A percentile compares a stretch with the other conserved stretches of the same genome.
Evolutionary conservation across 1,284 basidiomycete species (phyloP).

Genomic region (Trichosporon ovoides): DNA sequence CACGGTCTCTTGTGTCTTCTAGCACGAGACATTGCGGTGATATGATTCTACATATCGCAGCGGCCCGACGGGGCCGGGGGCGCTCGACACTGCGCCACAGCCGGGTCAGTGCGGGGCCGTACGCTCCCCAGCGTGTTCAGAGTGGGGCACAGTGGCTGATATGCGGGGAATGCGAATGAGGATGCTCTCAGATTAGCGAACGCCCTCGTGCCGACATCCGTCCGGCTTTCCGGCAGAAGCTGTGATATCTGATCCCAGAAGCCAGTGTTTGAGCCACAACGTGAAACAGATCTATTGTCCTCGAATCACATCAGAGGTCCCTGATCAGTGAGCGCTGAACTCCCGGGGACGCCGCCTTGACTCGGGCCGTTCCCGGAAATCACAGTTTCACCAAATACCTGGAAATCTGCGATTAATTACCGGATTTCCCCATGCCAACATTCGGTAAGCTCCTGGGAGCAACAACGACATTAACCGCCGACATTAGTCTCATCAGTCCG

Average conservation of each 20-base stretch:
- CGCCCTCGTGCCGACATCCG: neutral
- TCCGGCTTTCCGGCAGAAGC: constrained; percentile 1
- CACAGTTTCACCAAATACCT: too few relatives aligned
- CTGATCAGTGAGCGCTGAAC: neutral
- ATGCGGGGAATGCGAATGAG: neutral
- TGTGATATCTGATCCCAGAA: neutral
- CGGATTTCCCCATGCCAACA: too few relatives aligned
- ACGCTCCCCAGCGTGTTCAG: neutral
- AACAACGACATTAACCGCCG: too few relatives aligned
- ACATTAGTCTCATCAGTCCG: too few relatives aligned
- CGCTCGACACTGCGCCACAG: neutral
- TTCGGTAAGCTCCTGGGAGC: too few relatives aligned
- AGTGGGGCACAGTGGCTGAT: neutral
- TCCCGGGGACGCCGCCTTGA: too few relatives aligned
- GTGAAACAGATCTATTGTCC: neutral
- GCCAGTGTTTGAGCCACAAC: constrained; percentile 1
- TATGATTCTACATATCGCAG: neutral
- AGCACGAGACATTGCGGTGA: neutral
- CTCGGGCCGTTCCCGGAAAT: too few relatives aligned
- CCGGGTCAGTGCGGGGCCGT: neutral
- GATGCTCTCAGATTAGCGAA: neutral
- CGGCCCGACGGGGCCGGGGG: neutral
- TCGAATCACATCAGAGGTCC: neutral
- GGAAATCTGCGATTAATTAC: too few relatives aligned
- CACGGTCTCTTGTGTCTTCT: neutral